Base-by-base conservation (phyloP, 805 yeast species). In the Cyberlindnera euphorbiiphila region DNA sequence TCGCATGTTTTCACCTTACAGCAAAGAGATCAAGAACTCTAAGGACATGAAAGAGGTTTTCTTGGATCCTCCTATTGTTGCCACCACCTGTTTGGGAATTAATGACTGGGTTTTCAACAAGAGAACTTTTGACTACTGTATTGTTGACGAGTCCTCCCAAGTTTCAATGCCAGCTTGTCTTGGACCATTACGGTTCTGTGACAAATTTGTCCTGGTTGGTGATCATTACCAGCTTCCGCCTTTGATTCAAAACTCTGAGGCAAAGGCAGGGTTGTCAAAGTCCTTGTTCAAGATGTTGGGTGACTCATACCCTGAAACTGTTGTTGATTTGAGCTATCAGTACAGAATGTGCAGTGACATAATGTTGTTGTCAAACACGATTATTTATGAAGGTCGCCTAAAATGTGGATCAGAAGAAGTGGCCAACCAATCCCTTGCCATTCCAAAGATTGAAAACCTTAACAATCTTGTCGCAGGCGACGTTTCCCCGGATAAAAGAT, bases 211-310 rank as follows among this genome's bases (percentile, higher is more conserved):
- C 1, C 69, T 93, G 43, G 97, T 93, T n/a, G 99, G 99, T 9
- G 99, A 93, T 57, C 98, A 93, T 58, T 77, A 74, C 47, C 99
- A 93, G 59, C 66, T 93, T 18, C 94, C 97, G 3, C 98, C 99
- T 1, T 65, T 93, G 34, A 88, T 93, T 1, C 69, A 74, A 18
- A 77, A 77, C 49, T 72, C 79, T 0, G 72, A 71, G 14, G 96
- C 97, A 0, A 69, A 69, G 37, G 49, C 50, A 10, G 77, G 72
- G 0, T 62, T 93, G 9, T 84, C 84, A 25, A 71, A 70, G 25
- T 87, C 96, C 1, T 63, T 94, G 37, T 93, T 93, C 64, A 79
- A 77, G 54, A 64, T 72, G 3, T 67, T 93, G 27, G 79, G 91
- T 45, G 88, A 84, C 13, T 60, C 61, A 1, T 81, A 81, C 49